Base-by-base conservation (phyloP, 148 eudicot genomes). In the Rhododendron ovatum region DNA sequence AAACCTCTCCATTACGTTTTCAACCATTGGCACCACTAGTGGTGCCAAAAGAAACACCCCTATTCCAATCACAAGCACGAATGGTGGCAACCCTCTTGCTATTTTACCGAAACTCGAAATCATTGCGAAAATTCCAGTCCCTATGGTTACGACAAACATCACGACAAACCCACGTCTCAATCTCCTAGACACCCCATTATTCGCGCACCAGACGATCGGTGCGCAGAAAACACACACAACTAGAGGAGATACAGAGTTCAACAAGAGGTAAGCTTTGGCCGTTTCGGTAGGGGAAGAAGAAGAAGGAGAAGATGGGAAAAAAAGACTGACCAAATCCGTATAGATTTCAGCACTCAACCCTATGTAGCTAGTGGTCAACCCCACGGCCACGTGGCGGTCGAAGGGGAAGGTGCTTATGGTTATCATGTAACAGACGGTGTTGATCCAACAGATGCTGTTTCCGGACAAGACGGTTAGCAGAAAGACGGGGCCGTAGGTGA, bases 381-480 rank as follows among this genome's bases (percentile, higher is more conserved):
- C 99, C 10, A 92, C 93, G 18, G 98, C 96, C 30, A 95, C 84
- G 79, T 94, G 98, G 2, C 93, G 89, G 65, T 94, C 95, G 24
- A 86, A 85, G 2, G 98, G 98, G 85, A 96, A 96, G 78, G 95
- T 95, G 4, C 78, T 88, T 1, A 96, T 94, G 18, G 90, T 83
- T 73, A 95, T 86, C 4, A 95, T 81, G 85, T 96, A 93, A 87
- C 94, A 93, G 2, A 96, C 99, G 1, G 98, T 96, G 87, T 96
- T 96, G 82, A 96, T 95, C 99, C 99, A 96, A 84, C 98, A 95
- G n/a, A 96, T 95, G 88, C 99, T 94, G 84, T 96, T 96, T 30
- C 99, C 99, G 0, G 98, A 94, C 24, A 96, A 30, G 84, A 92
- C 88, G 13, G 96, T 93, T 37, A 94, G 94, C 1, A 90, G 63